Evolutionary conservation across 176 grass and related monocot genomes (phyloP).

Genomic region (Bromus sterilis): DNA sequence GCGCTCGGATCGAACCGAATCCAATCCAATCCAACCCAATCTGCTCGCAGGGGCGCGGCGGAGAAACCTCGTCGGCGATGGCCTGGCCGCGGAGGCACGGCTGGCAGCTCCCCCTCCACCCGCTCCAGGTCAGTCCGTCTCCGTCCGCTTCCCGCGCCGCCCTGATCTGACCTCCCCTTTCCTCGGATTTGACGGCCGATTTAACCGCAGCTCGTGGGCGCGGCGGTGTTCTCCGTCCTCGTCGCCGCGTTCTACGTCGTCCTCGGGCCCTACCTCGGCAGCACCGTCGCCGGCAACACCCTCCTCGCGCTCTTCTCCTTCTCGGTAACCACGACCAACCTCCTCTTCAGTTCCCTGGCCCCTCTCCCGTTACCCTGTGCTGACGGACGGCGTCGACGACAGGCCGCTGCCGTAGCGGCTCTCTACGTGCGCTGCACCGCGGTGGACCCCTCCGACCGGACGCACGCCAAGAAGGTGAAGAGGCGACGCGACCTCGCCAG

Average conservation of each 20-base stretch:
- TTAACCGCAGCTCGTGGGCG: conserved; percentile 56
- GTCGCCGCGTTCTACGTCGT: conserved; percentile 69
- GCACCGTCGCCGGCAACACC: conserved; percentile 36
- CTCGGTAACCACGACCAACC: conserved; percentile 14
- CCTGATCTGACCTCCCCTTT: background rate
- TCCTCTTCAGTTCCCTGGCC: background rate
- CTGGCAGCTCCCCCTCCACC: conserved; percentile 90
- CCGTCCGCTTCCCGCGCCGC: background rate
- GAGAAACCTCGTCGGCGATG: background rate
- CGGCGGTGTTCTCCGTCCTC: conserved; percentile 56
- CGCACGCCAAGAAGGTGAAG: conserved; percentile 47
- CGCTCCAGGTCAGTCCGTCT: conserved; percentile 51
- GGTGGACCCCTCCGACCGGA: conserved; percentile 72
- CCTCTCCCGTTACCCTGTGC: background rate
- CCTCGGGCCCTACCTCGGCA: conserved; percentile 70
- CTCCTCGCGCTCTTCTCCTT: conserved; percentile 61
- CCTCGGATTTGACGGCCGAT: background rate
- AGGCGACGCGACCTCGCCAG: conserved; percentile 27
- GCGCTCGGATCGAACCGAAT: background rate
- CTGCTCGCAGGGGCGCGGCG: background rate
- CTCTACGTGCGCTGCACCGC: conserved; percentile 80
- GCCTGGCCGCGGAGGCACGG: conserved; percentile 50
- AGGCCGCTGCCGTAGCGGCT: conserved; percentile 41
- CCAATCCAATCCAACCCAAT: background rate
- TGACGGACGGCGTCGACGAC: background rate